phyloP scores from a whole-genome alignment of 441 rosid species.

The Brassica balearica region DNA sequence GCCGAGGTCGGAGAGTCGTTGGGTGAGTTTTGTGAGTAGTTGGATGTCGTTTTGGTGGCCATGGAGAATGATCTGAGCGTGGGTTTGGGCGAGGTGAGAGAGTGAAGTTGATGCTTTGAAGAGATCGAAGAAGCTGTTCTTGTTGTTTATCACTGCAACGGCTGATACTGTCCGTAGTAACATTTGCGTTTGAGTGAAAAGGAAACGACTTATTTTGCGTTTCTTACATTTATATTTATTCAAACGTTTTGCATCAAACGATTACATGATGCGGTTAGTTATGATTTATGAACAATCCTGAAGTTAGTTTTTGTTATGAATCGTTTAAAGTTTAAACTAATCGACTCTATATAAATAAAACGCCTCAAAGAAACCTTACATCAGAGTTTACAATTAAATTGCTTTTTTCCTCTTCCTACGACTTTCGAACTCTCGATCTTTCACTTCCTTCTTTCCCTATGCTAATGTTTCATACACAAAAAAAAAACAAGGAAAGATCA shows the following conservation, averaged over 20 bases:
- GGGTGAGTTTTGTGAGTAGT: constrained; percentile 70
- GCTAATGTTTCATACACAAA: constrained; percentile 31
- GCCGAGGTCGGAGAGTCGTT: constrained; percentile 60
- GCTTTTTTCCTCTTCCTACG: not conserved
- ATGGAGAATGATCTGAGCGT: constrained; percentile 65
- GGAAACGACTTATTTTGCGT: no score
- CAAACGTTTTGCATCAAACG: not conserved
- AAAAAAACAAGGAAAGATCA: constrained; percentile 42
- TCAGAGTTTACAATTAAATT: constrained; percentile 22
- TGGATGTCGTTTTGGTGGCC: constrained; percentile 57
- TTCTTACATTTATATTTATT: no score
- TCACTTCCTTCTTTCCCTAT: constrained; percentile 28
- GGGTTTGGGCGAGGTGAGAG: constrained; percentile 65
- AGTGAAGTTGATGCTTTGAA: constrained; percentile 53
- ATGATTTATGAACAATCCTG: no score
- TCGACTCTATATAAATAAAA: not conserved
- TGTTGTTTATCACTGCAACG: constrained; percentile 37
- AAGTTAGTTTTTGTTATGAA: constrained; percentile 7
- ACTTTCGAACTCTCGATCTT: constrained; percentile 21
- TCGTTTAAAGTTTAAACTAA: constrained; percentile 9
- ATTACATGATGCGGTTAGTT: not conserved
- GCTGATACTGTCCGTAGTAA: constrained; percentile 38
- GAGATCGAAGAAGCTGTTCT: constrained; percentile 54
- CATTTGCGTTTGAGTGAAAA: constrained; percentile 20
- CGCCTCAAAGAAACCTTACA: not conserved